Percentiles rank a stretch among this genome's conserved stretches.
Evolutionary conservation across 106 monocot species (phyloP).

Genomic region (Hemerocallis citrina): DNA sequence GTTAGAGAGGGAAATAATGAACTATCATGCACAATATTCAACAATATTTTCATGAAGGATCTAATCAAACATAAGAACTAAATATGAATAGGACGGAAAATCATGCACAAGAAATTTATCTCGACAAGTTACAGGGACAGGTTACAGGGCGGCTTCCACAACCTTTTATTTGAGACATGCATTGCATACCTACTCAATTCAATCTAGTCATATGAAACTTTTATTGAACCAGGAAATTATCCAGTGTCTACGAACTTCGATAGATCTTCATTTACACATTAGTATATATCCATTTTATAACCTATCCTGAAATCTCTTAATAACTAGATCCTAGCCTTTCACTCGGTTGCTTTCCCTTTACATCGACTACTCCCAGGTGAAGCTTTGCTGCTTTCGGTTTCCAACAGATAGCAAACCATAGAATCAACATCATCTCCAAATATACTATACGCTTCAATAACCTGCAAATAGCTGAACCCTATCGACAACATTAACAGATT

Average conservation of each 20-base stretch:
- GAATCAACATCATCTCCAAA: constrained; percentile 97
- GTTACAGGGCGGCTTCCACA: no score
- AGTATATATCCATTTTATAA: not conserved
- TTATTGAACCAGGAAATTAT: not conserved
- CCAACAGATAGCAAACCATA: constrained; percentile 86
- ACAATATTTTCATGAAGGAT: no score
- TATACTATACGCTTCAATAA: constrained; percentile 77
- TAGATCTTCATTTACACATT: not conserved
- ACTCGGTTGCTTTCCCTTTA: constrained; percentile 95
- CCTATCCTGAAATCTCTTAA: not conserved
- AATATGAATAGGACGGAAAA: no score
- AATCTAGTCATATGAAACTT: no score
- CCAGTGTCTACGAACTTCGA: not conserved
- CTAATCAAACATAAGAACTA: no score
- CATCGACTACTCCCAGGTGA: constrained; percentile 39
- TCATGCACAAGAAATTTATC: no score
- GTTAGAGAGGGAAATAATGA: no score
- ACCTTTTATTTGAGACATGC: no score
- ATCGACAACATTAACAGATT: constrained; percentile 66
- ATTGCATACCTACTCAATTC: no score
- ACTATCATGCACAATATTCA: no score
- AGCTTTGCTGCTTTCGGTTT: constrained; percentile 37
- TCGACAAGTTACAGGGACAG: no score
- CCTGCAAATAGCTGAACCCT: constrained; percentile 95
- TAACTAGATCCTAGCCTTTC: constrained; percentile 8